Evolutionary conservation across 2,329 filamentous ascomycete species (phyloP), one percentile per base, ranked within the genome.

Genomic region (Diaporthe destruens): DNA sequence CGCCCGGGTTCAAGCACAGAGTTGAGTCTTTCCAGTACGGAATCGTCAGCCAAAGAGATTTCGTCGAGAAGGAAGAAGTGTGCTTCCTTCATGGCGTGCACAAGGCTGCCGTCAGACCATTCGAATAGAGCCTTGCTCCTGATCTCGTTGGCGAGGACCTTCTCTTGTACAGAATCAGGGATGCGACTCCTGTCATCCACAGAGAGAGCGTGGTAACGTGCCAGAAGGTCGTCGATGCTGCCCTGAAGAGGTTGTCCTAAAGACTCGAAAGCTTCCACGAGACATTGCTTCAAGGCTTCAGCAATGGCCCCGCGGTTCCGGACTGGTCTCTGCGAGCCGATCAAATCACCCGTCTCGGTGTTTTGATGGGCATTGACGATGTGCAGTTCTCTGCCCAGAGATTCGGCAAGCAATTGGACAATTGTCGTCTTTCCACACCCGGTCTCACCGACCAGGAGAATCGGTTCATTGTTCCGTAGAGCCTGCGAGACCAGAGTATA

Each of bases 361-460:
- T 99, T 99, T 77, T 98, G 96, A 82, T 99, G 97, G 3, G 97
- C 96, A 80, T 99, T 99, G 78, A 99, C 92, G 77, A 96, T 96
- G 76, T 95, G 91, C 51, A 99, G 85, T 75, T 93, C 86, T 77
- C 92, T 94, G 20, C 87, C 85, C 75, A 94, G 88, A 5, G 94
- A 92, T 78, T 97, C 93, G 3, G 96, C 95, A 69, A 98, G 88
- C 79, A 98, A 88, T 80, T 99, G 96, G 76, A 94, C 97, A 8
- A 99, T 93, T 2, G 96, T 98, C 0, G 96, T 99, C 84, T 99
- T 99, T 74, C 97, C 96, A 79, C 96, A 98, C 7, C 96, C 96
- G 23, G 96, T 99, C 80, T 99, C 97, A 74, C 96, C 96, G 16
- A 99, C 94, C 6, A 99, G 87, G 25, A 99, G 87, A 3, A 99